Conservation (phyloP, 768 basidiomycete species). For the Tephrocybe sp. region DNA sequence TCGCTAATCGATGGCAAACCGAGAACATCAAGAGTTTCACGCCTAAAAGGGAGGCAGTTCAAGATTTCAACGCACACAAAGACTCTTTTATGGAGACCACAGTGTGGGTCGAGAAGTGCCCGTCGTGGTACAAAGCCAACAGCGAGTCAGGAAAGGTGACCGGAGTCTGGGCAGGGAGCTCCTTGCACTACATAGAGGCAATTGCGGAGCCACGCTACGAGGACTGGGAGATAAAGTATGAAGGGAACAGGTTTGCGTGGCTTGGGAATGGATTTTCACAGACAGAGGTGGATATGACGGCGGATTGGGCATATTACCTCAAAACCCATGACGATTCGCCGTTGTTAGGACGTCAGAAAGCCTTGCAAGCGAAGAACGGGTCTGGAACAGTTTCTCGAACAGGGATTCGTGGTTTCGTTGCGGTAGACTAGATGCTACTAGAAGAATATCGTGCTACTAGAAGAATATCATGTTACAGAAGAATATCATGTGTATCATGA, state of each 20-base stretch:
- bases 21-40: slow-evolving; percentile 34
- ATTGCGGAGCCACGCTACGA: slow-evolving; percentile 31
- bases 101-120: slow-evolving; percentile 29
- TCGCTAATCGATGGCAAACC: slow-evolving; percentile 32
- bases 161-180: slow-evolving; percentile 35
- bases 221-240: slow-evolving; percentile 33
- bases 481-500: too few species aligned
- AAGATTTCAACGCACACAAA: slow-evolving; percentile 30
- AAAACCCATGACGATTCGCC: slow-evolving; percentile 10
- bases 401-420: too few species aligned
- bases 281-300: slow-evolving; percentile 28
- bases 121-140: slow-evolving; percentile 34
- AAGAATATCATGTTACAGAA: too few species aligned
- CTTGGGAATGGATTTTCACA: slow-evolving; percentile 34
- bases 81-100: slow-evolving; percentile 32
- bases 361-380: too few species aligned
- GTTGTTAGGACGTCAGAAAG: too few species aligned
- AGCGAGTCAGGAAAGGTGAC: slow-evolving; percentile 26
- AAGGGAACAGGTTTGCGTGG: slow-evolving; percentile 32
- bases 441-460: too few species aligned
- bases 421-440: too few species aligned
- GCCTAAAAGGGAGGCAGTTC: slow-evolving; percentile 31
- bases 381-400: too few species aligned
- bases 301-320: slow-evolving; percentile 33
- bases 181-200: slow-evolving; percentile 34